A percentile compares a stretch with the other conserved stretches of the same genome.
These are phyloP conservation scores for Myxozyma mucilagina DNA, from an alignment of 805 yeast species.

Conservation along the genomic window DNA sequence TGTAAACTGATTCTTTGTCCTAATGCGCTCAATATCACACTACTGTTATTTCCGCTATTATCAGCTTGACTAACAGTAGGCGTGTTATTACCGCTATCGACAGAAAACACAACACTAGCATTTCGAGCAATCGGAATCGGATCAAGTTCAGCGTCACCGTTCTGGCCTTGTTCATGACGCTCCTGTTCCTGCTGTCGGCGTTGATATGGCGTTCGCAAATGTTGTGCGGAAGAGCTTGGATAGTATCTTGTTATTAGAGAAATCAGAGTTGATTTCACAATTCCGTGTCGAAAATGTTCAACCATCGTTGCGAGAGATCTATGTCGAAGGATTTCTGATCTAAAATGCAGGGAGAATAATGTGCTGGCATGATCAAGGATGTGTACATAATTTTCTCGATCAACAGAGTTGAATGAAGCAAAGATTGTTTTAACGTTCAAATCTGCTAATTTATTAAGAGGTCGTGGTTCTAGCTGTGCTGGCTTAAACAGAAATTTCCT, in stretches of 20 bases:
- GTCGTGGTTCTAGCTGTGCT: not conserved
- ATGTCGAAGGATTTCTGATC: conserved; percentile 14
- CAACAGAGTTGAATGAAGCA: conserved; percentile 2
- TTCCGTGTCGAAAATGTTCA: conserved; percentile 1
- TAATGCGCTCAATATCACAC: not conserved
- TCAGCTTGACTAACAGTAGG: not conserved
- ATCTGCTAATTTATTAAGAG: not conserved
- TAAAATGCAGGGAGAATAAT: conserved; percentile 5
- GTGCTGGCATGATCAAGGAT: conserved; percentile 11
- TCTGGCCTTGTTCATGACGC: not conserved
- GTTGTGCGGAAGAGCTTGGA: conserved; percentile 8
- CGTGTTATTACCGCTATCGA: not conserved
- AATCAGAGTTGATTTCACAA: conserved; percentile 7
- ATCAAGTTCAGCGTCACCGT: not conserved
- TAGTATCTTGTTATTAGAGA: conserved; percentile 11
- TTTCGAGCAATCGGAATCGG: not conserved
- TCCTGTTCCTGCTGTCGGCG: not conserved
- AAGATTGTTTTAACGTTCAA: conserved; percentile 6
- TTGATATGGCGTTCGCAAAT: conserved; percentile 9
- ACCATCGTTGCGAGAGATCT: conserved; percentile 12
- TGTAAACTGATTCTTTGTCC: conserved; percentile 12
- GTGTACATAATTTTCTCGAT: conserved; percentile 8
- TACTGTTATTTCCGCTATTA: not conserved
- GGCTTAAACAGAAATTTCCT: not conserved
- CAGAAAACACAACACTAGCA: conserved; percentile 6